phyloP scores from a whole-genome alignment of 2,329 filamentous ascomycete species.

The Colletotrichum abscissum region DNA sequence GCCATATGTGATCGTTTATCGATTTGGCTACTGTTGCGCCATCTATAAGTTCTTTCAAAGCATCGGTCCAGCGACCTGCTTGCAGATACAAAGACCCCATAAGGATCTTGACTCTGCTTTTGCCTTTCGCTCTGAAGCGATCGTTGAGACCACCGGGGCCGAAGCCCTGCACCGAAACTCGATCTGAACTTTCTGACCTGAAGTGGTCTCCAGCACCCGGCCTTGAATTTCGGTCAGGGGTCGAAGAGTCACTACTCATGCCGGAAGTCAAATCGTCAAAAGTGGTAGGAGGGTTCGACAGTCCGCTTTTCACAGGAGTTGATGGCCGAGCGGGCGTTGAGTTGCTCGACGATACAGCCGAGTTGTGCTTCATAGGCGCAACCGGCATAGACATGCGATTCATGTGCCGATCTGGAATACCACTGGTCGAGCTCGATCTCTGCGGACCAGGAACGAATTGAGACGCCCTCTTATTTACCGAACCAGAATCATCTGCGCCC shows the following conservation, averaged over 20 bases:
- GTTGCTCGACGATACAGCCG: constrained; percentile 55
- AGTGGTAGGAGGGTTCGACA: constrained; percentile 60
- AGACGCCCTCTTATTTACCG: constrained; percentile 64
- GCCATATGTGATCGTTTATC: constrained; percentile 94
- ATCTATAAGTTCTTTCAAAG: constrained; percentile 84
- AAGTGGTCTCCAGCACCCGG: constrained; percentile 55
- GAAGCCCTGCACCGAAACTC: constrained; percentile 77
- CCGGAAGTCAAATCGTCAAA: constrained; percentile 58
- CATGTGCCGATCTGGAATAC: constrained; percentile 67
- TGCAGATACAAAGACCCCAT: constrained; percentile 89
- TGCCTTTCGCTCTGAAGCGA: constrained; percentile 82
- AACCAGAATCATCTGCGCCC: constrained; percentile 51
- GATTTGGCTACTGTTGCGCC: constrained; percentile 81
- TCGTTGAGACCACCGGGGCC: constrained; percentile 78
- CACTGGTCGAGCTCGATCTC: constrained; percentile 66
- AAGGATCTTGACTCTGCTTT: constrained; percentile 81
- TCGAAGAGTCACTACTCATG: constrained; percentile 48
- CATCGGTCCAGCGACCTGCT: constrained; percentile 90
- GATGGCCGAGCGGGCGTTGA: constrained; percentile 62
- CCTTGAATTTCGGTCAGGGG: constrained; percentile 54
- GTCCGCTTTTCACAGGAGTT: constrained; percentile 60
- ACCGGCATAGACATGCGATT: constrained; percentile 88
- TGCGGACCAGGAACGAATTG: constrained; percentile 60
- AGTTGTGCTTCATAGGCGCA: constrained; percentile 58
- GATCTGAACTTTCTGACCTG: constrained; percentile 64